phyloP scores from a whole-genome alignment of 495 filamentous ascomycete genomes.

The Penicillium canariense region DNA sequence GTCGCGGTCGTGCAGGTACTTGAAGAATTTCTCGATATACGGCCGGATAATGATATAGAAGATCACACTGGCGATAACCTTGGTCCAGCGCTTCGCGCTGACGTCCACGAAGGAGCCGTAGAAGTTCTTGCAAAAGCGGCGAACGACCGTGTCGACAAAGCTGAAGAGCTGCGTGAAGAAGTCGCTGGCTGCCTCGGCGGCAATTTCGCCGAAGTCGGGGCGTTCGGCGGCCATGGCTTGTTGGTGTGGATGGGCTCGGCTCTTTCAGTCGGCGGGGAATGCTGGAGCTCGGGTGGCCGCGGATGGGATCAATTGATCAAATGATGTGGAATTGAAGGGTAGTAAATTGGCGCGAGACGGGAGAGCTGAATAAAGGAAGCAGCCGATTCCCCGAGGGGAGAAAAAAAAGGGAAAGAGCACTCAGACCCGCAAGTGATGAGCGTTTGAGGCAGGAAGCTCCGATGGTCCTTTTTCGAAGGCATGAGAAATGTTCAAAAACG shows the following conservation, averaged over 20 bases:
- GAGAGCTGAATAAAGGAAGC: neutral
- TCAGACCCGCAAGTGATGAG: neutral
- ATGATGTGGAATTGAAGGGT: neutral
- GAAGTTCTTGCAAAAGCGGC: constrained; percentile 54
- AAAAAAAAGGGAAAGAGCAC: neutral
- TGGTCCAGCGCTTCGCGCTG: constrained; percentile 56
- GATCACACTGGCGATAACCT: constrained; percentile 58
- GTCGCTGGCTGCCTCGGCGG: constrained; percentile 32
- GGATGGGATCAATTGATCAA: neutral
- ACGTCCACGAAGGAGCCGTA: constrained; percentile 53
- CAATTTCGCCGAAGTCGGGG: constrained; percentile 25
- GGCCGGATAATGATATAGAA: constrained; percentile 65
- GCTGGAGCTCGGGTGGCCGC: neutral
- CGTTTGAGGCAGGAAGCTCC: neutral
- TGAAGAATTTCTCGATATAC: constrained; percentile 54
- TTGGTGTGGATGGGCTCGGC: neutral
- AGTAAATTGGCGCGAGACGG: neutral
- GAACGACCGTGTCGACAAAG: constrained; percentile 22
- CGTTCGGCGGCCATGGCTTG: constrained; percentile 23
- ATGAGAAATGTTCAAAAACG: constrained; percentile 10
- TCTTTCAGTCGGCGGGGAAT: constrained; percentile 2
- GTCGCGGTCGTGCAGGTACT: constrained; percentile 56
- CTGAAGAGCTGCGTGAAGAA: constrained; percentile 37
- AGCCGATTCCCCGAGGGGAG: neutral
- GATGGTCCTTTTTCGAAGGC: constrained; percentile 6